Evolutionary conservation across 257 asterid species (phyloP), one percentile per base, ranked within the genome.

Genomic region (Ocimum tenuiflorum): DNA sequence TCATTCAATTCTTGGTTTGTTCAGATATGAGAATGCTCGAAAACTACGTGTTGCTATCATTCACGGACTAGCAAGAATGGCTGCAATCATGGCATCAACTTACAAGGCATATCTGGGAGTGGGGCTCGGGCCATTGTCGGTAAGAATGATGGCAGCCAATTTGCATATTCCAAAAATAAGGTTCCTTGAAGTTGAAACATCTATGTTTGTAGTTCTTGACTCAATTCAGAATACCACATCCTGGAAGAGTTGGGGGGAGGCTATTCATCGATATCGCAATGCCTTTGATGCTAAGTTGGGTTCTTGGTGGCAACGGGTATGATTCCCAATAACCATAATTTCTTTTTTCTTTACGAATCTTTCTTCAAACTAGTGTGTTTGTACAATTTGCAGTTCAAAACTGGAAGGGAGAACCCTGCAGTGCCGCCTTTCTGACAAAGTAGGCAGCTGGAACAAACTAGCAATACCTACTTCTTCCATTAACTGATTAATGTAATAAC

Each of bases 41-140:
- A 88, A 70, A 69, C 53, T 94, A 52, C 81, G 97, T 41, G 99
- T 90, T 69, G 90, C 96, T 29, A 43, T 90, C 41, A 94, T 94
- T 71, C 99, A 94, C 62, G 96, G 97, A 63, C 86, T 94, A 24
- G 97, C 99, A 14, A 86, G 99, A 80, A 86, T 94, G 95, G 96
- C 97, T 72, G 97, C 99, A 43, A 83, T 90, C 10, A 94, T 94
- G 99, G 99, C 97, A 43, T 67, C 92, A 59, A 86, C 97, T 27
- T 94, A 94, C 79, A 94, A 85, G 73, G 92, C 96, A 7, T 94
- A 94, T 72, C 80, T 94, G 29, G 97, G 97, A 1, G 96, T 83
- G 7, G 99, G 99, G 60, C 91, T 94, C 8, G 99, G 99, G 62
- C 96, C 97, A 13, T 63, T 94, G 52, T 85, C 92, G 75, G 98